Conservation (phyloP, 192 early-diverging fungal species). For the Backusella mclennaniae region DNA sequence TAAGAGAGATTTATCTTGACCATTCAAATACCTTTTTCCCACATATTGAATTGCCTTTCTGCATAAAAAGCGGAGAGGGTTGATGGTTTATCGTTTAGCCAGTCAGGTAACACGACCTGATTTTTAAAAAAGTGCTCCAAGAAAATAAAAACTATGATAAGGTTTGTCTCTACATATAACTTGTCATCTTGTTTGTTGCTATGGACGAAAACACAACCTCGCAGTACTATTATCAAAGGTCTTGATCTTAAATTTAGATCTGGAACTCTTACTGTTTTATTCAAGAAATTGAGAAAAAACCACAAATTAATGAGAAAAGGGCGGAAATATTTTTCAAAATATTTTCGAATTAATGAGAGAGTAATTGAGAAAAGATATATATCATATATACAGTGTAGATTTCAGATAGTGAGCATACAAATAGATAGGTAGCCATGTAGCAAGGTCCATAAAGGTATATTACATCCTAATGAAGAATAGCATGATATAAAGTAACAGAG, state of each 20-base stretch:
- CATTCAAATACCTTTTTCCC: background rate
- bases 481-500: no score
- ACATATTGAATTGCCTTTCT: background rate
- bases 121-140: background rate
- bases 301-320: no score
- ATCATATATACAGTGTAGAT: no score
- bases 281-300: no score
- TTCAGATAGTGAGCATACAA: no score
- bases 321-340: no score
- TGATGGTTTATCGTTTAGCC: background rate
- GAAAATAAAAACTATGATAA: background rate
- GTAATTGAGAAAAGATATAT: no score
- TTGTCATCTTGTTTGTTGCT: background rate
- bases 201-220: background rate
- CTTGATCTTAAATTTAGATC: background rate
- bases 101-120: background rate
- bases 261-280: background rate
- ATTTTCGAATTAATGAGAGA: no score
- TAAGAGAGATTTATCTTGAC: background rate
- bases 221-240: background rate
- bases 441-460: no score
- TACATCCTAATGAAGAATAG: no score
- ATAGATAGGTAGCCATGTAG: no score
- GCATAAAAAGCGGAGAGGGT: background rate
- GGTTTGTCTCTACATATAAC: no score